These are phyloP conservation scores for Leishmania gerbilli DNA, from an alignment of 208 protist genomes.

Conservation along the genomic window DNA sequence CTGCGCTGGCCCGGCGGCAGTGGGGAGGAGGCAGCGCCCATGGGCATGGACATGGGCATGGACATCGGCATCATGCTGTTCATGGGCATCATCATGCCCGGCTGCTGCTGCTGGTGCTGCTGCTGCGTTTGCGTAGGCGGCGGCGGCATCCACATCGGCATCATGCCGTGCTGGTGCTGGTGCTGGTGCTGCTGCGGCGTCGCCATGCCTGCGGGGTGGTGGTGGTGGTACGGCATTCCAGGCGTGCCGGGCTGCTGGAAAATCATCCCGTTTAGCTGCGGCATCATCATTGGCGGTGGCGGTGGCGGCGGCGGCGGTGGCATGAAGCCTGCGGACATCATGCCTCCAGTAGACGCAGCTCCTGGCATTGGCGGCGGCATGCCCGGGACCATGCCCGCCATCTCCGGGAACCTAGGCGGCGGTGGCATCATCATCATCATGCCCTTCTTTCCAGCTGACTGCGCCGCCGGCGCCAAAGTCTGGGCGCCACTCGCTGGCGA, in stretches of 20 bases:
- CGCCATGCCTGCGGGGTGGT: background rate
- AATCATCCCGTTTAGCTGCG: slow-evolving; percentile 23
- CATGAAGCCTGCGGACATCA: slow-evolving; percentile 34
- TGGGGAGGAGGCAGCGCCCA: slow-evolving; percentile 12
- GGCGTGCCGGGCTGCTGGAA: slow-evolving; percentile 2
- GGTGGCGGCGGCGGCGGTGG: slow-evolving; percentile 17
- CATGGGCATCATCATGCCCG: slow-evolving; percentile 23
- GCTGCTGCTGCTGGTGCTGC: background rate
- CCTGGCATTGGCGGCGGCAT: slow-evolving; percentile 12
- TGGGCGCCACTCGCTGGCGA: background rate
- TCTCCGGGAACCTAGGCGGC: slow-evolving; percentile 21
- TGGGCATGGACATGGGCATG: slow-evolving; percentile 38
- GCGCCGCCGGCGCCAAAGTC: background rate
- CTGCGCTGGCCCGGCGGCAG: slow-evolving; percentile 6
- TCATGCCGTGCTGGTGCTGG: slow-evolving; percentile 9
- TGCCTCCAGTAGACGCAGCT: background rate
- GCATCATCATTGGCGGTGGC: slow-evolving; percentile 21
- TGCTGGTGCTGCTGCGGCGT: background rate
- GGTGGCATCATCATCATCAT: slow-evolving; percentile 11
- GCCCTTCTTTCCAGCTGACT: background rate
- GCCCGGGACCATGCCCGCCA: slow-evolving; percentile 22
- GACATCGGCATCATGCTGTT: slow-evolving; percentile 17
- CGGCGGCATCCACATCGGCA: slow-evolving; percentile 24
- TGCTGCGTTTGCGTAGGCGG: background rate
- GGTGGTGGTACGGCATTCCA: slow-evolving; percentile 3